Base-by-base conservation (phyloP, 2,329 filamentous ascomycete genomes). In the Calonectria crousiana region DNA sequence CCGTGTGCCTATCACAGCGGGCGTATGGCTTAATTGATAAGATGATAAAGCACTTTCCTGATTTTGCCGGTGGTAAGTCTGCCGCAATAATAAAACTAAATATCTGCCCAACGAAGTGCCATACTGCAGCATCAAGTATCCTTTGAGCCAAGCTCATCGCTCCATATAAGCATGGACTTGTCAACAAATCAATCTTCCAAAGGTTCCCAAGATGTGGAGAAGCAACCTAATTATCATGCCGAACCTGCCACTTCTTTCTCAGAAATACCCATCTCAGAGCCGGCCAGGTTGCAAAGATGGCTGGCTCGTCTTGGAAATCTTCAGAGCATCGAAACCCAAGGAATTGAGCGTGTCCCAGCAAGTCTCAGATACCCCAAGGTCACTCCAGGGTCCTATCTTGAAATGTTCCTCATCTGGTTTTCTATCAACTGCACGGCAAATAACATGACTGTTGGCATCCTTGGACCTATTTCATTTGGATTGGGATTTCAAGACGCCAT, bases 381-480 rank as follows among this genome's bases (percentile, higher is more conserved):
- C 20, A 47, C 41, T 13, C 5, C 41, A 11, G 20, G 41, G 3
- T 47, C 32, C 9, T 62, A 38, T 44, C 32, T 62, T 62, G 30
- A 62, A 16, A 62, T 62, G 58, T 62, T 62, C 34, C 34, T 62
- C 4, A 44, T 62, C 14, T 62, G 58, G 58, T 62, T 62, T 26
- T 34, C 58, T 4, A 62, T 62, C 32, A 62, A 62, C 58, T 62
- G 58, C 26, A 62, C 58, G 30, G 58, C 58, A 14, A 62, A 62
- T 38, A 62, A 62, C 20, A 62, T 62, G 58, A 62, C 58, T 14
- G 58, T 62, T 18, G 58, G 58, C 13, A 62, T 62, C 26, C 58
- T 62, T 6, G 58, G 58, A 8, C 58, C 58, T 6, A 36, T 62
- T 44, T 47, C 41, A 10, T 47, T 47, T 11, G 20, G 41, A 2